phyloP scores from a whole-genome alignment of 2,329 filamentous ascomycete genomes.

The Sporothrix sp. region DNA sequence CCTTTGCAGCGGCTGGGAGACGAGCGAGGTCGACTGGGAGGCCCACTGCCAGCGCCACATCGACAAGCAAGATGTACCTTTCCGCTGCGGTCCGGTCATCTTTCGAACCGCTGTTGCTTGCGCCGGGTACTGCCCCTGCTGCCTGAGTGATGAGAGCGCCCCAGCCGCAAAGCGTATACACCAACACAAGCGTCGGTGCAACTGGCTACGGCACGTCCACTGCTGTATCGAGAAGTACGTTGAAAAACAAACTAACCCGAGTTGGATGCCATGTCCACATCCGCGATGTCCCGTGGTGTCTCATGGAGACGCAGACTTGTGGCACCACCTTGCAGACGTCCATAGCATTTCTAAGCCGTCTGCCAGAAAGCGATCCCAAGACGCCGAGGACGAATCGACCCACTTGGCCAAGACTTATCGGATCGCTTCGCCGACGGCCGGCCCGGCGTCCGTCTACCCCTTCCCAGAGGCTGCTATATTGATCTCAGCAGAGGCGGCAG shows the following conservation, averaged over 20 bases:
- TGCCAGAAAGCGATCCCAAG: neutral
- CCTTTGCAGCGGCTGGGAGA: conserved; percentile 4
- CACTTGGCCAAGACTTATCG: neutral
- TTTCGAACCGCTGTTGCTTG: neutral
- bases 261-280: neutral
- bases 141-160: neutral
- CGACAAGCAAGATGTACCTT: neutral
- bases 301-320: neutral
- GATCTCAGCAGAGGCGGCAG: neutral
- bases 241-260: neutral
- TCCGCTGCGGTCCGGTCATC: neutral
- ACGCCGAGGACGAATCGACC: neutral
- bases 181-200: neutral
- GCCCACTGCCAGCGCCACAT: neutral
- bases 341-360: neutral
- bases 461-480: neutral
- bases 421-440: neutral
- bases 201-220: neutral
- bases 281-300: neutral
- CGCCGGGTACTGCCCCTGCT: neutral
- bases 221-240: neutral
- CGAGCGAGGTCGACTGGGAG: neutral
- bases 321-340: neutral
- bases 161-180: neutral
- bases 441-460: neutral